Percentiles rank a stretch among this genome's conserved stretches.
Conservation (phyloP, 331 rosid genomes). For the Acacia concinna region DNA sequence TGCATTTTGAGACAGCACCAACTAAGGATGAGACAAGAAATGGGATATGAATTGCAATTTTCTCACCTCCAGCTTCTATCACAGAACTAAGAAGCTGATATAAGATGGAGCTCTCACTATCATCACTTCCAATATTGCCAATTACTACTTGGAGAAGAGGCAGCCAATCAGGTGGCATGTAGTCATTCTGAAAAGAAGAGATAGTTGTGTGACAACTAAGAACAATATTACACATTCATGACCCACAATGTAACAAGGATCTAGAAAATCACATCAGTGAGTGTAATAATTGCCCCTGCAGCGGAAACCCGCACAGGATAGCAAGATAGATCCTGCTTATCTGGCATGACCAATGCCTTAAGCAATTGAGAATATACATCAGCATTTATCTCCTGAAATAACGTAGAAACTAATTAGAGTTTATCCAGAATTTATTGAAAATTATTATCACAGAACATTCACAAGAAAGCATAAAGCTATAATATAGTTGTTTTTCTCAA, state of each 20-base stretch:
- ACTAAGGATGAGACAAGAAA: constrained; percentile 58
- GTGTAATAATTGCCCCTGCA: constrained; percentile 77
- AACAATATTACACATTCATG: background rate
- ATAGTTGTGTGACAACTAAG: constrained; percentile 32
- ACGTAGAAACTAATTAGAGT: constrained; percentile 20
- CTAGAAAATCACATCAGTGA: constrained; percentile 67
- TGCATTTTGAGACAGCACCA: constrained; percentile 60
- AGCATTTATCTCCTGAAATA: constrained; percentile 73
- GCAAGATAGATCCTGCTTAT: constrained; percentile 59
- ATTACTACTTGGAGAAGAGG: constrained; percentile 82
- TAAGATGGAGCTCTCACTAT: constrained; percentile 64
- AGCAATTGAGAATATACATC: constrained; percentile 75
- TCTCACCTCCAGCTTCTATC: constrained; percentile 77
- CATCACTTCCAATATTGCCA: constrained; percentile 56
- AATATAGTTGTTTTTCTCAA: background rate
- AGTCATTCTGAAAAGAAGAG: constrained; percentile 69
- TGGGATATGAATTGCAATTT: constrained; percentile 74
- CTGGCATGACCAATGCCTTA: constrained; percentile 68
- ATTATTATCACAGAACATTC: background rate
- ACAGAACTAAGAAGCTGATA: constrained; percentile 81
- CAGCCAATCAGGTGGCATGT: constrained; percentile 85
- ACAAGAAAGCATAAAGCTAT: constrained; percentile 24
- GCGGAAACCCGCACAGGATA: constrained; percentile 91
- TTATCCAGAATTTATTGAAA: background rate
- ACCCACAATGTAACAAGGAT: constrained; percentile 27